Evolutionary conservation across 495 filamentous ascomycete genomes (phyloP).

Genomic region (Polyplosphaeria fusca): DNA sequence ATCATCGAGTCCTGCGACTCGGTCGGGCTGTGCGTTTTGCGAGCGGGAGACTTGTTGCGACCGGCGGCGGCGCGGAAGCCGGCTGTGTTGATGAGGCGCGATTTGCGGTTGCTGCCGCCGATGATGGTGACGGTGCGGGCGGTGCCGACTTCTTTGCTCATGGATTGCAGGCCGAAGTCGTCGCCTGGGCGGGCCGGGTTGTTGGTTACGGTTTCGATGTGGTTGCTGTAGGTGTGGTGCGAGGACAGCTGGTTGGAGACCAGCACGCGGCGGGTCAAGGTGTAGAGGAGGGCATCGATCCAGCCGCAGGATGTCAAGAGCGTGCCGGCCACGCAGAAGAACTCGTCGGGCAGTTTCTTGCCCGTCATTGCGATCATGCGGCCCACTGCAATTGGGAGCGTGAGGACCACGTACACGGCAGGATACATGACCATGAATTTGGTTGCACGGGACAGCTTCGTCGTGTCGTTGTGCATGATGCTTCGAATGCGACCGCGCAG

Average conservation of each 20-base stretch:
- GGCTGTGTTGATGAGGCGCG: conserved; percentile 10
- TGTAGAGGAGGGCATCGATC: conserved; percentile 70
- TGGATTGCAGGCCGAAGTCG: conserved; percentile 16
- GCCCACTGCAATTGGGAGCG: conserved; percentile 65
- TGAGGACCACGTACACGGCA: conserved; percentile 68
- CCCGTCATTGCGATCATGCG: conserved; percentile 65
- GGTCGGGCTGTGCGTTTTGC: conserved; percentile 11
- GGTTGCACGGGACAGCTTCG: conserved; percentile 46
- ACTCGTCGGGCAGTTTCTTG: conserved; percentile 50
- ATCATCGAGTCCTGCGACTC: conserved; percentile 22
- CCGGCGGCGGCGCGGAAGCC: background rate
- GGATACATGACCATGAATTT: conserved; percentile 74
- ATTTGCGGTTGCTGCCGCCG: conserved; percentile 25
- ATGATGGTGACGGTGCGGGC: conserved; percentile 27
- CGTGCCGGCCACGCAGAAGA: conserved; percentile 67
- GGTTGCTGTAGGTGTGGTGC: background rate
- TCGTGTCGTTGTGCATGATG: conserved; percentile 38
- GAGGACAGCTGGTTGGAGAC: conserved; percentile 37
- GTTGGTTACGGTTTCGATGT: conserved; percentile 5
- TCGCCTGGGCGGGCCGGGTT: conserved; percentile 17
- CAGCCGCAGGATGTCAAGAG: conserved; percentile 72
- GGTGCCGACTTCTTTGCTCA: conserved; percentile 17
- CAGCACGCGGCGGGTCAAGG: conserved; percentile 57
- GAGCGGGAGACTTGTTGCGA: background rate
- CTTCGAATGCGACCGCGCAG: conserved; percentile 46